Conservation (phyloP, 2,329 filamentous ascomycete genomes). For the Tetracladium maxilliforme region DNA sequence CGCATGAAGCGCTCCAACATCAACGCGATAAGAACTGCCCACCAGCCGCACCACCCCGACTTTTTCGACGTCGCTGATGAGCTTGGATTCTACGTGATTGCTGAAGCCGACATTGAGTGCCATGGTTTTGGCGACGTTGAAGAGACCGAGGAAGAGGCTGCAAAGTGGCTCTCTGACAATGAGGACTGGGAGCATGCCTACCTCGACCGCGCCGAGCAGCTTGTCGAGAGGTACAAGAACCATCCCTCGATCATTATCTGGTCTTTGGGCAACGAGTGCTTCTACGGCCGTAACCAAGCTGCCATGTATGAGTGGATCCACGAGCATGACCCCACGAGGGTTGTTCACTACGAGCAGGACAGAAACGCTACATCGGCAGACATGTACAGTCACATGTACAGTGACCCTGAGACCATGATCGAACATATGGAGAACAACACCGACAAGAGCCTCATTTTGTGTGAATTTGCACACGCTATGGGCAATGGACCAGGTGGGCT, state of each 20-base stretch:
- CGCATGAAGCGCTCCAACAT: conserved; percentile 59
- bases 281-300: conserved; percentile 35
- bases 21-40: conserved; percentile 54
- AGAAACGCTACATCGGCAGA: conserved; percentile 1
- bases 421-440: conserved; percentile 2
- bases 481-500: conserved; percentile 59
- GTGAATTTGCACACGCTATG: conserved; percentile 51
- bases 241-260: conserved; percentile 37
- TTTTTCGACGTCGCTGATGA: conserved; percentile 48
- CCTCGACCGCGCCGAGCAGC: conserved; percentile 32
- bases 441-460: conserved; percentile 41
- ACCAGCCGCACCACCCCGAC: conserved; percentile 49
- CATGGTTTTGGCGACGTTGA: conserved; percentile 26
- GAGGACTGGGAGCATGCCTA: conserved; percentile 30
- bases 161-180: conserved; percentile 26
- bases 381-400: conserved; percentile 4
- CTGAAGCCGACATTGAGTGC: conserved; percentile 35
- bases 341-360: conserved; percentile 4
- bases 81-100: conserved; percentile 46
- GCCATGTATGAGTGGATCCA: conserved; percentile 25
- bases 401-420: conserved; percentile 13
- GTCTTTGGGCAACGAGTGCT: conserved; percentile 39
- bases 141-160: conserved; percentile 14
- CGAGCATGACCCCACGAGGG: conserved; percentile 1
- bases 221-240: conserved; percentile 36